Evolutionary conservation across 2,329 filamentous ascomycete species (phyloP).

Genomic region (Coniosporium tulheliwenetii): DNA sequence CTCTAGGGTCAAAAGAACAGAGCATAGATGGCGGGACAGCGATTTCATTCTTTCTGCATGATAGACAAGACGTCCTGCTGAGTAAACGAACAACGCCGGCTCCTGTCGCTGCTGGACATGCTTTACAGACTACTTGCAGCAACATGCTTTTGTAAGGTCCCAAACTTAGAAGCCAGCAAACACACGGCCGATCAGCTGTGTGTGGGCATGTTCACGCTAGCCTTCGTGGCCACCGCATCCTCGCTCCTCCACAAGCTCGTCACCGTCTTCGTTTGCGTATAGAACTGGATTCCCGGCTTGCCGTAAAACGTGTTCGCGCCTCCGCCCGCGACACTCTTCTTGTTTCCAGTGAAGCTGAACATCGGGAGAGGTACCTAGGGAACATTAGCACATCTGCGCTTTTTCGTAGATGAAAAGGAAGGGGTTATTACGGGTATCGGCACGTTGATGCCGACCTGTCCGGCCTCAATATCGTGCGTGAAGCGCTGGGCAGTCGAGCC

Average conservation of each 20-base stretch:
- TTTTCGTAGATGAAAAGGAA: background rate
- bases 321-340: slow-evolving; percentile 83
- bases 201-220: slow-evolving; percentile 76
- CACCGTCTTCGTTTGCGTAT: slow-evolving; percentile 95
- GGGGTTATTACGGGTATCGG: slow-evolving; percentile 44
- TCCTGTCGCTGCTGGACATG: too few species aligned
- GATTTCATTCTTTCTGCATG: too few species aligned
- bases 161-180: too few species aligned
- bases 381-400: slow-evolving; percentile 2
- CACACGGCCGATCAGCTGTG: slow-evolving; percentile 17
- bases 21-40: too few species aligned
- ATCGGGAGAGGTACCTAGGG: slow-evolving; percentile 36
- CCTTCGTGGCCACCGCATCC: slow-evolving; percentile 74
- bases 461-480: slow-evolving; percentile 67
- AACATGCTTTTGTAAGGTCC: too few species aligned
- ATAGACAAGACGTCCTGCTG: too few species aligned
- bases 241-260: slow-evolving; percentile 79
- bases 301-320: slow-evolving; percentile 94
- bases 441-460: slow-evolving; percentile 76
- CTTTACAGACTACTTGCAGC: too few species aligned
- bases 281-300: slow-evolving; percentile 81
- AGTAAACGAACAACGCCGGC: too few species aligned
- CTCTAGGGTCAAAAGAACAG: too few species aligned
- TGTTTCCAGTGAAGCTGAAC: slow-evolving; percentile 51
- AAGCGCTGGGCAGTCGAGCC: slow-evolving; percentile 65